Conservation (phyloP, 2,329 filamentous ascomycete species). For the Monosporascus sp. region DNA sequence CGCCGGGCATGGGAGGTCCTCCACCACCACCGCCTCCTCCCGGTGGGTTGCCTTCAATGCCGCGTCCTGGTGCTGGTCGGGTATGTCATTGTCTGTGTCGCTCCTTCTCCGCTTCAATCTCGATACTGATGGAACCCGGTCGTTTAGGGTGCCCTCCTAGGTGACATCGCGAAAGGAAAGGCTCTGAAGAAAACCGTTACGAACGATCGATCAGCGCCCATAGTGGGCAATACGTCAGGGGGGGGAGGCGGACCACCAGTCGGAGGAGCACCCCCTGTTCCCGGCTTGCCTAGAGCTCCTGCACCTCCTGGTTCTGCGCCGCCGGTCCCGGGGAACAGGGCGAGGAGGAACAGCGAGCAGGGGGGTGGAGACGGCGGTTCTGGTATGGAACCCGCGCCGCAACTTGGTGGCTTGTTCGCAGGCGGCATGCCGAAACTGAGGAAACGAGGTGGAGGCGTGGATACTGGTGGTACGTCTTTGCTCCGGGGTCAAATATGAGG, state of each 20-base stretch:
- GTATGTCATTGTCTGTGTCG: constrained; percentile 42
- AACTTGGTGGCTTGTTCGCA: constrained; percentile 82
- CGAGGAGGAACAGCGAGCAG: constrained; percentile 79
- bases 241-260: constrained; percentile 55
- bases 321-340: constrained; percentile 64
- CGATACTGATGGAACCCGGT: constrained; percentile 13
- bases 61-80: constrained; percentile 51
- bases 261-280: constrained; percentile 77
- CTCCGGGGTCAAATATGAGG: neutral
- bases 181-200: constrained; percentile 79
- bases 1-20: constrained; percentile 49
- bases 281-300: constrained; percentile 54
- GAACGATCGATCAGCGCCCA: constrained; percentile 86
- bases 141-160: constrained; percentile 72
- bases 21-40: constrained; percentile 64
- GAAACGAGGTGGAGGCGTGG: constrained; percentile 75
- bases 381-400: constrained; percentile 59
- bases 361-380: constrained; percentile 39
- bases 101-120: neutral
- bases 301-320: constrained; percentile 58
- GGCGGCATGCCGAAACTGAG: constrained; percentile 94
- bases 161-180: constrained; percentile 80
- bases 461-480: constrained; percentile 57
- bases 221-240: constrained; percentile 52
- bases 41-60: constrained; percentile 52